Base-by-base conservation (phyloP, 805 yeast genomes). In the Kregervanrija pseudodelftensis region DNA sequence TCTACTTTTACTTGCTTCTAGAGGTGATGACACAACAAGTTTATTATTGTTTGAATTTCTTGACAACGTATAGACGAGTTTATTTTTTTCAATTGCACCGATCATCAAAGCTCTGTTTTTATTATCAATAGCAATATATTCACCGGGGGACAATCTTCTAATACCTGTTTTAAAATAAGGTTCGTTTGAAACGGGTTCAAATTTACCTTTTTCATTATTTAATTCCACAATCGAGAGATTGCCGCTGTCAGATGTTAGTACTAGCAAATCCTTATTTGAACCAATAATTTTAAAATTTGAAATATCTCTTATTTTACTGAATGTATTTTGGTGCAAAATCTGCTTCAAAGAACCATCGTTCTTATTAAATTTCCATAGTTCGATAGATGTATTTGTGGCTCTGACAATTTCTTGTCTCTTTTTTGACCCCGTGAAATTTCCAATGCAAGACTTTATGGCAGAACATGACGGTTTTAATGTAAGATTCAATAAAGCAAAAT, bases 231-330 rank as follows among this genome's bases (percentile, higher is more conserved):
- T 72, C 44, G 77, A 74, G 15, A 89, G 49, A 47, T 78, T 77
- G 0, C 97, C 97, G 1, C 95, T 75, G 56, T 90, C 97, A 0
- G 93, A 79, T 0, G 91, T 76, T 2, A 87, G 58, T 7, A 82
- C 73, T n/a, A 90, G 48, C 28, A 67, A 66, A 50, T 87, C 93
- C 43, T 66, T 69, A 0, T 68, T 59, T 0, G 77, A 58, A 0
- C 84, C 87, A 0, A 76, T 68, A 10, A 74, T 59, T 15, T 77
- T 72, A 44, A 87, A 63, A 17, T 74, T 67, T 5, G 66, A 67
- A 10, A 86, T 63, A 3, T 67, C 49, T 39, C 88, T 69, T 3
- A 90, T 66, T 5, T 75, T 69, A 2, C 84, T 82, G 61, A 82
- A 82, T 0, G 76, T 54, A 31, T 77, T 71, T 35, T 76, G 77